A percentile compares a stretch with the other conserved stretches of the same genome.
Conservation (phyloP, 129 eudicot genomes). For the Pseudognaphalium luteoalbum region DNA sequence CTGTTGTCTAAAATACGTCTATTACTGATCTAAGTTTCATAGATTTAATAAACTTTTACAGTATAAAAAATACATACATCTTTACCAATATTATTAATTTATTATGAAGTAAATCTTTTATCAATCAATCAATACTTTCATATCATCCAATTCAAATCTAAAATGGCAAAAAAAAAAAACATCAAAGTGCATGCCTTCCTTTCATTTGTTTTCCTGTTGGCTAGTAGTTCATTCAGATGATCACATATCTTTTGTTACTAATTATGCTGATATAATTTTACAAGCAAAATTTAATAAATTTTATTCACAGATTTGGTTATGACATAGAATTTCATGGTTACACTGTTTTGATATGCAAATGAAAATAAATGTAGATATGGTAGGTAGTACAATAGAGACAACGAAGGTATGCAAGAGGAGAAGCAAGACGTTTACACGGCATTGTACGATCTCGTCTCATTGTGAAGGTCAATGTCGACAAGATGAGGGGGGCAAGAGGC, state of each 20-base stretch:
- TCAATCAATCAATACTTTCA: not conserved
- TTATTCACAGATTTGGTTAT: not conserved
- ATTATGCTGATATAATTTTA: not conserved
- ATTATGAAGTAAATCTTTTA: too few species aligned
- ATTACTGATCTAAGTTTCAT: not conserved
- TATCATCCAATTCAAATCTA: not conserved
- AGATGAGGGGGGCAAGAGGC: conserved; percentile 21
- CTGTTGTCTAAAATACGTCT: not conserved
- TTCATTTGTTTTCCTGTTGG: not conserved
- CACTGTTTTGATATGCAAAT: not conserved
- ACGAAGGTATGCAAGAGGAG: conserved; percentile 13
- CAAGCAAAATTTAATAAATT: not conserved
- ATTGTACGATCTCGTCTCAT: not conserved
- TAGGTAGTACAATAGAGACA: not conserved
- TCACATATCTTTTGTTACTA: not conserved
- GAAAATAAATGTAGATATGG: conserved; percentile 8
- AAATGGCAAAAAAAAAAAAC: conserved; percentile 10
- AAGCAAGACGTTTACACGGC: conserved; percentile 33
- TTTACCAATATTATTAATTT: not conserved
- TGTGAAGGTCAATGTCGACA: conserved; percentile 24
- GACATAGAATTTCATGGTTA: not conserved
- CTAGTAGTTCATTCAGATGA: conserved; percentile 19
- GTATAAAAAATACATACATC: not conserved
- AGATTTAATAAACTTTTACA: not conserved
- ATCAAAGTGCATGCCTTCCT: not conserved